Base-by-base conservation (phyloP, 306 rosid species). In the Casuarina glauca region DNA sequence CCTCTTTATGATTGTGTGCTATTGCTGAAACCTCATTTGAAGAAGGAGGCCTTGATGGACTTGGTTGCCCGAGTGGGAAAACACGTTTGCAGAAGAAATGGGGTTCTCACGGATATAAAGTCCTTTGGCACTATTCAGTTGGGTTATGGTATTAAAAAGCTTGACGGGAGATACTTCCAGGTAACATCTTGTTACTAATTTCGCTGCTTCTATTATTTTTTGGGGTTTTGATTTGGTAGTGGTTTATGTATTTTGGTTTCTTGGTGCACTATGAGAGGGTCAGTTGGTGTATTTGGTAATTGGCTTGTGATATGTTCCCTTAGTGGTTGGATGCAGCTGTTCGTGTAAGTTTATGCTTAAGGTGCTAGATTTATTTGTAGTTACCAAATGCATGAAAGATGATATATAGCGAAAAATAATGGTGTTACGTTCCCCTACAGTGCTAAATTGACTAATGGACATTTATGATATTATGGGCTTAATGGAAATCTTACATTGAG, bases 121-220 rank as follows among this genome's bases (percentile, higher is more conserved):
- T 85, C 90, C 9, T 83, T 83, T 35, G 99, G 97, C 76, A 32
- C 12, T 0, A 86, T 95, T 79, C 96, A 92, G 4, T 83, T 95
- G 84, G 97, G 97, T 53, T 95, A 95, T 77, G 99, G 97, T 26
- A 77, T 95, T 17, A 93, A 84, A 82, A 95, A 95, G 86, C 93
- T 89, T 39, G 99, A 95, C 76, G 99, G 99, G 39, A 84, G 97
- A 69, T 88, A 76, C 76, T 95, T 45, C 80, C 90, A 95, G 99
- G 97, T 94, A 43, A 15, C 26, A 63, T 35, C 63, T 6, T 41
- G n/a, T 42, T 68, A 35, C 10, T 20, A 44, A 54, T 36, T 46
- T 11, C 2, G 10, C 15, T 70, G n/a, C 10, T 54, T 32, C n/a
- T 43, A 5, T 62, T 50, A 13, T 6, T 58, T 20, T 19, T 1